Evolutionary conservation across 2,329 filamentous ascomycete species (phyloP).

Genomic region (Calonectria naviculata): DNA sequence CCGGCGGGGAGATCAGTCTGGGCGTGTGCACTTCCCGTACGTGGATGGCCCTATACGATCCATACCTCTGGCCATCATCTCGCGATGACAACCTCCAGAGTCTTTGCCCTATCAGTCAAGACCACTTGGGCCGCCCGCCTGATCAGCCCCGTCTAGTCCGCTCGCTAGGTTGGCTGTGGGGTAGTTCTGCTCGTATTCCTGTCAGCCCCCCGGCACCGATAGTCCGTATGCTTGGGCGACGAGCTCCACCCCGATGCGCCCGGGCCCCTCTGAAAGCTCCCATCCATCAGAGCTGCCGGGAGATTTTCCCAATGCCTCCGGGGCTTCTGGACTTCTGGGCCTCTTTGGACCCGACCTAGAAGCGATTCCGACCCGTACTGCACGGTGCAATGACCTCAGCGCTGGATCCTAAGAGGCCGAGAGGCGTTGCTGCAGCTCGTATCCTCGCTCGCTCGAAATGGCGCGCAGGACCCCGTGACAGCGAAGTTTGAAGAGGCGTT

Average conservation of each 20-base stretch:
- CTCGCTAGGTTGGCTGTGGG: slow-evolving; percentile 30
- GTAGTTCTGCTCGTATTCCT: slow-evolving; percentile 37
- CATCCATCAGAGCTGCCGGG: not conserved
- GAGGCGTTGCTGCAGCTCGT: slow-evolving; percentile 8
- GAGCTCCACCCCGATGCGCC: slow-evolving; percentile 12
- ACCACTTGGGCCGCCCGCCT: not conserved
- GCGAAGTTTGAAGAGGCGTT: not conserved
- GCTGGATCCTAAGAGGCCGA: not conserved
- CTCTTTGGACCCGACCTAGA: not conserved
- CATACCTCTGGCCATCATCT: not conserved
- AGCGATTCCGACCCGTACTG: not conserved
- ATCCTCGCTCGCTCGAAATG: not conserved
- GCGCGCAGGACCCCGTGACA: not conserved
- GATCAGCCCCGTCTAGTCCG: not conserved
- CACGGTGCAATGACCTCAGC: slow-evolving; percentile 32
- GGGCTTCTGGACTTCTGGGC: slow-evolving; percentile 10
- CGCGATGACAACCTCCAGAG: not conserved
- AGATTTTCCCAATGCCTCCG: not conserved
- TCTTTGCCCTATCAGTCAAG: not conserved
- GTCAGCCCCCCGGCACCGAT: slow-evolving; percentile 6
- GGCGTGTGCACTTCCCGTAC: not conserved
- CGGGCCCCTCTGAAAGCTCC: not conserved
- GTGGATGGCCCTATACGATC: not conserved
- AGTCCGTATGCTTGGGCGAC: not conserved
- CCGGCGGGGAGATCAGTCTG: not conserved